Conservation (phyloP, 1,284 basidiomycete species). For the Puccinia horiana region DNA sequence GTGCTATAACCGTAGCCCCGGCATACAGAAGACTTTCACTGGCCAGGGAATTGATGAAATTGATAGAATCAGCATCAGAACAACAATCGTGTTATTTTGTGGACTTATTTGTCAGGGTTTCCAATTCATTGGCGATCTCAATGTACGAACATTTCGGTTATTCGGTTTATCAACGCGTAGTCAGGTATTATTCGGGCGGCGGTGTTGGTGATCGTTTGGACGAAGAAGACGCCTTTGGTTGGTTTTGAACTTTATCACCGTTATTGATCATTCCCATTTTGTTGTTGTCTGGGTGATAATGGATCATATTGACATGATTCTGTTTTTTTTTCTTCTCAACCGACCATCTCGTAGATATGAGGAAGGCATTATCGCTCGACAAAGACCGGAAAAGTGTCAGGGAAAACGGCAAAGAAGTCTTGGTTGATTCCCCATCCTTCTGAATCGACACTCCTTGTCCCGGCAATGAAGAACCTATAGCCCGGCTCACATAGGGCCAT, state of each 20-base stretch:
- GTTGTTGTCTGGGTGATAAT: not conserved
- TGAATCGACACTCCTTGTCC: not conserved
- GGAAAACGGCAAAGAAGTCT: slow-evolving; percentile 41
- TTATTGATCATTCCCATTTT: not conserved
- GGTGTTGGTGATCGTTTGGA: slow-evolving; percentile 12
- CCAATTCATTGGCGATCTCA: slow-evolving; percentile 35
- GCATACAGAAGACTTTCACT: slow-evolving; percentile 37
- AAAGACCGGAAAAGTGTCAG: slow-evolving; percentile 26
- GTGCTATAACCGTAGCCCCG: slow-evolving; percentile 41
- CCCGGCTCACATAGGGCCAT: too few relatives aligned
- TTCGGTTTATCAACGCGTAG: slow-evolving; percentile 42
- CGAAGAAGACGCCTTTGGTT: slow-evolving; percentile 47
- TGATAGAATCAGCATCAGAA: slow-evolving; percentile 44
- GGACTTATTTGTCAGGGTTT: slow-evolving; percentile 42
- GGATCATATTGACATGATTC: not conserved
- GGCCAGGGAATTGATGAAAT: slow-evolving; percentile 37
- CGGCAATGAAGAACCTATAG: too few relatives aligned
- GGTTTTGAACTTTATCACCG: slow-evolving; percentile 11
- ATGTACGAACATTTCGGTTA: slow-evolving; percentile 48
- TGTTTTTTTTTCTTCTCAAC: not conserved
- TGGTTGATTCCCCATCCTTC: slow-evolving; percentile 28
- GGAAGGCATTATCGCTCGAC: slow-evolving; percentile 39
- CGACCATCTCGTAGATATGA: slow-evolving; percentile 34
- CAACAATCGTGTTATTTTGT: slow-evolving; percentile 39
- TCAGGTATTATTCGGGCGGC: slow-evolving; percentile 39